Conservation (phyloP, 1,284 basidiomycete species). For the Sparassis latifolia region DNA sequence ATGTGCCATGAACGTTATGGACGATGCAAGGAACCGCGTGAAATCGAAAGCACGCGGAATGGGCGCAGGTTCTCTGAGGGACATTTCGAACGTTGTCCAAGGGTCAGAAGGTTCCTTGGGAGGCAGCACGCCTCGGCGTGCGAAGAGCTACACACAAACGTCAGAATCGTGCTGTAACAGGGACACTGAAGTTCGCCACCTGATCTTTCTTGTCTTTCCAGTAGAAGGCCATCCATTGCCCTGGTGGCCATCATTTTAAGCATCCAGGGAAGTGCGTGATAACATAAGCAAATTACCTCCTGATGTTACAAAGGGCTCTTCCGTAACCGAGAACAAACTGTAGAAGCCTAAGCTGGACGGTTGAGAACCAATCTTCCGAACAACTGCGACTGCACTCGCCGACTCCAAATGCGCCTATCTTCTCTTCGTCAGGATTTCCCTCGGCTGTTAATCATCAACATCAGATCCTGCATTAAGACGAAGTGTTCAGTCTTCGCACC, state of each 20-base stretch:
- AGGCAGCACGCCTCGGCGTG: slow-evolving; percentile 67
- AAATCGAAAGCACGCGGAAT: slow-evolving; percentile 86
- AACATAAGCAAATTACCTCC: slow-evolving; percentile 45
- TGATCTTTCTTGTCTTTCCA: slow-evolving; percentile 93
- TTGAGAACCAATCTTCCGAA: too few relatives aligned
- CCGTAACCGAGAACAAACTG: slow-evolving; percentile 79
- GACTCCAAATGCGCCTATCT: slow-evolving; percentile 84
- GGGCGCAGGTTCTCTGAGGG: slow-evolving; percentile 75
- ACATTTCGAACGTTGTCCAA: slow-evolving; percentile 94
- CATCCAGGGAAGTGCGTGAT: neutral
- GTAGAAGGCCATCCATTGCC: slow-evolving; percentile 94
- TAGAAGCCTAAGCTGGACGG: slow-evolving; percentile 53
- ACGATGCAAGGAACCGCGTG: slow-evolving; percentile 85
- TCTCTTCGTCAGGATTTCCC: slow-evolving; percentile 79
- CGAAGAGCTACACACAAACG: slow-evolving; percentile 51
- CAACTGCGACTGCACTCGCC: slow-evolving; percentile 34
- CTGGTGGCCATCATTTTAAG: slow-evolving; percentile 26
- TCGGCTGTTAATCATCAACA: slow-evolving; percentile 45
- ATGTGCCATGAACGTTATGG: slow-evolving; percentile 90
- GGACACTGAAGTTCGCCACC: slow-evolving; percentile 27
- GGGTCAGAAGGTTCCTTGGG: slow-evolving; percentile 32
- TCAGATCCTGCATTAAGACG: neutral
- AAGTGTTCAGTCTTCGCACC: slow-evolving; percentile 34
- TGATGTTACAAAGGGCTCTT: slow-evolving; percentile 89
- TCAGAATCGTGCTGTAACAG: neutral